Conservation (phyloP, 2,329 filamentous ascomycete species). For the Trichoderma sp. region DNA sequence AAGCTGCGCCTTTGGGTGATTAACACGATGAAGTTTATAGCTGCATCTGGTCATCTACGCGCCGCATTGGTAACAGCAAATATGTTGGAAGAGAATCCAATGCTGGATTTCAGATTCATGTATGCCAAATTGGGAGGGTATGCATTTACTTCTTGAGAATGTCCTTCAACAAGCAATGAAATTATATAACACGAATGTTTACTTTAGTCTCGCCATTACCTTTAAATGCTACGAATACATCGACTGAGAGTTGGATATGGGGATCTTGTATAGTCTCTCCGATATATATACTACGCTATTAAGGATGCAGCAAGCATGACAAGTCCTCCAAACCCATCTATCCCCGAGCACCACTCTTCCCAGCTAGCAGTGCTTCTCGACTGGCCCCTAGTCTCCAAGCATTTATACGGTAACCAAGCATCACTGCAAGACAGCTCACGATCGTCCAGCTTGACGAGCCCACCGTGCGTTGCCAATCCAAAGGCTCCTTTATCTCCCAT, state of each 20-base stretch:
- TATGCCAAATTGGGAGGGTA: slow-evolving; percentile 34
- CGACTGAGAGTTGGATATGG: neutral
- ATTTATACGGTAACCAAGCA: neutral
- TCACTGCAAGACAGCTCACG: neutral
- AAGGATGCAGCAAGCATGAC: neutral
- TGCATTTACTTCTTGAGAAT: slow-evolving; percentile 30
- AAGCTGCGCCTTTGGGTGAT: slow-evolving; percentile 26
- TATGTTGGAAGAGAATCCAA: slow-evolving; percentile 20
- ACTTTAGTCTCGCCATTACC: neutral
- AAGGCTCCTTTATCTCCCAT: neutral
- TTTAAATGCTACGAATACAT: neutral
- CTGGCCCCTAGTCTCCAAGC: neutral
- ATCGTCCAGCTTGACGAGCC: neutral
- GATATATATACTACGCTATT: neutral
- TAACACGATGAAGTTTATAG: slow-evolving; percentile 26
- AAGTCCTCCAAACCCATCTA: neutral
- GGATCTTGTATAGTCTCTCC: neutral
- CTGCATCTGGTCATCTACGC: slow-evolving; percentile 26
- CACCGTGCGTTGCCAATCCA: neutral
- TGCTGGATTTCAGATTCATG: slow-evolving; percentile 30
- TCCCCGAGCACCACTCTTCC: neutral
- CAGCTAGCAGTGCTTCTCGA: neutral
- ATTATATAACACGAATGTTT: neutral
- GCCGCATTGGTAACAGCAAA: slow-evolving; percentile 26
- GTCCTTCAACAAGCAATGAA: neutral